These are phyloP conservation scores for Amborella trichopoda DNA, from an alignment of 164 flowering plant genomes.

Conservation along the genomic window DNA sequence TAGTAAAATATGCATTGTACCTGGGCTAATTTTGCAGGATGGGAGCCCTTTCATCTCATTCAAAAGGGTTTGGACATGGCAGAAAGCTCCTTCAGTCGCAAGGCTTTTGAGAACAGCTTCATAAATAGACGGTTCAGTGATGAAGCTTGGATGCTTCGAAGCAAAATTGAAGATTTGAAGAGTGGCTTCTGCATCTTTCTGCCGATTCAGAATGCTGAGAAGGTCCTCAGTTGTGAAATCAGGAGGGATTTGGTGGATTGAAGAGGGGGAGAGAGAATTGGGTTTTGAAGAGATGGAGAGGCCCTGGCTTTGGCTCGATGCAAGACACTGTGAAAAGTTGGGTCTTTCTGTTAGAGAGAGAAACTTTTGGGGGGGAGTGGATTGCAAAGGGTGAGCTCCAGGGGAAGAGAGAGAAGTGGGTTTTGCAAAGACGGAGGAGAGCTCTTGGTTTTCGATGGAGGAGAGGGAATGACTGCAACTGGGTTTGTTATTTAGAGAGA, in stretches of 20 bases:
- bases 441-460: too few relatives aligned
- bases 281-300: slow-evolving; percentile 11
- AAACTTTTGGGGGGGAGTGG: too few relatives aligned
- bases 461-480: too few relatives aligned
- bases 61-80: slow-evolving; percentile 33
- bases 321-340: too few relatives aligned
- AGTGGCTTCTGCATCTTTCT: slow-evolving; percentile 34
- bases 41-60: slow-evolving; percentile 32
- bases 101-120: slow-evolving; percentile 58
- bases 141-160: slow-evolving; percentile 51
- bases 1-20: slow-evolving; percentile 46
- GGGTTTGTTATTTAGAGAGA: too few relatives aligned
- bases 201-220: slow-evolving; percentile 35
- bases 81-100: slow-evolving; percentile 44
- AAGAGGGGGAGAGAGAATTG: slow-evolving; percentile 9
- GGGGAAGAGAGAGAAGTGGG: too few relatives aligned
- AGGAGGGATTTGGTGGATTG: slow-evolving; percentile 26
- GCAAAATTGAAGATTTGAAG: slow-evolving; percentile 58
- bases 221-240: slow-evolving; percentile 64
- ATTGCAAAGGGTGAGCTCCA: too few relatives aligned
- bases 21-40: slow-evolving; percentile 21
- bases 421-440: too few relatives aligned
- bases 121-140: slow-evolving; percentile 32
- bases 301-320: slow-evolving; percentile 13
- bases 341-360: too few relatives aligned